Percentiles rank a stretch among this genome's conserved stretches.
Conservation (phyloP, 2,329 filamentous ascomycete genomes). For the Aspergillus persii region DNA sequence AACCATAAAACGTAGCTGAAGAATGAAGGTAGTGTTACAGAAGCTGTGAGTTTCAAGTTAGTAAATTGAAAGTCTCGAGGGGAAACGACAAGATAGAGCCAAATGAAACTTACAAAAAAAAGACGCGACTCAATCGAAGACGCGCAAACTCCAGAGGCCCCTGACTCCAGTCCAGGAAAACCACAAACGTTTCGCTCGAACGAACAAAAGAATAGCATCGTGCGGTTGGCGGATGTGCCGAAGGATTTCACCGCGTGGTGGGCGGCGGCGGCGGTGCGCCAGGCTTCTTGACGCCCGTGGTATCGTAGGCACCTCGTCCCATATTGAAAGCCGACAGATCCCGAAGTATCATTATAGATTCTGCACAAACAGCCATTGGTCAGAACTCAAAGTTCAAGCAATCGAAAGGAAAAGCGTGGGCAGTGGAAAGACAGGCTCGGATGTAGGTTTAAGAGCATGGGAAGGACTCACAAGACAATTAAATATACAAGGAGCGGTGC, state of each 20-base stretch:
- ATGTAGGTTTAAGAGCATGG: background rate
- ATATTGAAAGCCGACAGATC: slow-evolving; percentile 46
- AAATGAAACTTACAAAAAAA: slow-evolving; percentile 26
- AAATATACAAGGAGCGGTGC: slow-evolving; percentile 10
- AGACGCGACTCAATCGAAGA: slow-evolving; percentile 25
- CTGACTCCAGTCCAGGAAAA: slow-evolving; percentile 23
- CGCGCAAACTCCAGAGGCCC: slow-evolving; percentile 26
- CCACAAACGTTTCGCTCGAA: slow-evolving; percentile 21
- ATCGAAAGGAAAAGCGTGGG: slow-evolving; percentile 2
- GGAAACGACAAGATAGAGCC: background rate
- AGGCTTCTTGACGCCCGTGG: slow-evolving; percentile 52
- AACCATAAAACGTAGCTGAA: slow-evolving; percentile 18
- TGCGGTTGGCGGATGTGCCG: slow-evolving; percentile 21
- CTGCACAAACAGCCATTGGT: slow-evolving; percentile 31
- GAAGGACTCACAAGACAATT: slow-evolving; percentile 18
- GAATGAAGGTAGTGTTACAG: slow-evolving; percentile 34
- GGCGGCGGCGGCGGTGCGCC: slow-evolving; percentile 45
- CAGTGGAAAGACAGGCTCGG: background rate
- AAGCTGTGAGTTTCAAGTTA: slow-evolving; percentile 19
- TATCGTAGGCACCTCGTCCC: slow-evolving; percentile 53
- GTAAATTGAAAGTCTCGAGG: slow-evolving; percentile 4
- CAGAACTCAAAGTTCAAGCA: slow-evolving; percentile 14
- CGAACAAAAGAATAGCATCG: slow-evolving; percentile 15
- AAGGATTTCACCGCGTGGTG: slow-evolving; percentile 19
- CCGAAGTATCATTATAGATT: slow-evolving; percentile 42